A percentile compares a stretch with the other conserved stretches of the same genome.
Evolutionary conservation across 2,329 filamentous ascomycete species (phyloP).

Genomic region (Stagonosporopsis chrysanthemi): DNA sequence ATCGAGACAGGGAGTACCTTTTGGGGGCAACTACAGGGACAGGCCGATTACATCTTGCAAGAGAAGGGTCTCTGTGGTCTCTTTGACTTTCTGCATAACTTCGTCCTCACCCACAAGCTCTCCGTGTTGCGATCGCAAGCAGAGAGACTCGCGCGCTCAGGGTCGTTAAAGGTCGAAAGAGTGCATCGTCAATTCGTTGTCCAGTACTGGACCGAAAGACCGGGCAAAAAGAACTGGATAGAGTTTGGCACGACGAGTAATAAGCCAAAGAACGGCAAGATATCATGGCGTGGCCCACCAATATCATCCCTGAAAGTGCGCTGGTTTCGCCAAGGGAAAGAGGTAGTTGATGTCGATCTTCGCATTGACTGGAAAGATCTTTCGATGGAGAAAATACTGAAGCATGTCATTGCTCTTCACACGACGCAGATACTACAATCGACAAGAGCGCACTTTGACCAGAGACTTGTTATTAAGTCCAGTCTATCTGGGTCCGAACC

Average conservation of each 20-base stretch:
- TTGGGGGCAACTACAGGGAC: slow-evolving; percentile 64
- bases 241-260: slow-evolving; percentile 82
- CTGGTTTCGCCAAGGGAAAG: slow-evolving; percentile 86
- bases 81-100: slow-evolving; percentile 86
- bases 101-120: slow-evolving; percentile 90
- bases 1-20: slow-evolving; percentile 67
- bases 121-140: slow-evolving; percentile 82
- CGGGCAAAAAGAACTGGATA: slow-evolving; percentile 84
- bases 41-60: slow-evolving; percentile 74
- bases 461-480: slow-evolving; percentile 66
- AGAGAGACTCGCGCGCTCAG: slow-evolving; percentile 68
- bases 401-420: slow-evolving; percentile 77
- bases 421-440: slow-evolving; percentile 73
- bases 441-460: slow-evolving; percentile 63
- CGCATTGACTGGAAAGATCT: slow-evolving; percentile 71
- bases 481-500: slow-evolving; percentile 68
- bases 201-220: slow-evolving; percentile 85
- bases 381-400: slow-evolving; percentile 77
- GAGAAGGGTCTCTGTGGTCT: slow-evolving; percentile 78
- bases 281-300: slow-evolving; percentile 44
- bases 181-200: slow-evolving; percentile 83
- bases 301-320: slow-evolving; percentile 63
- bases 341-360: slow-evolving; percentile 73
- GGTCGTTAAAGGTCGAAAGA: slow-evolving; percentile 76
- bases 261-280: slow-evolving; percentile 46